Base-by-base conservation (phyloP, 2,329 filamentous ascomycete genomes). In the Talaromyces piceae region DNA sequence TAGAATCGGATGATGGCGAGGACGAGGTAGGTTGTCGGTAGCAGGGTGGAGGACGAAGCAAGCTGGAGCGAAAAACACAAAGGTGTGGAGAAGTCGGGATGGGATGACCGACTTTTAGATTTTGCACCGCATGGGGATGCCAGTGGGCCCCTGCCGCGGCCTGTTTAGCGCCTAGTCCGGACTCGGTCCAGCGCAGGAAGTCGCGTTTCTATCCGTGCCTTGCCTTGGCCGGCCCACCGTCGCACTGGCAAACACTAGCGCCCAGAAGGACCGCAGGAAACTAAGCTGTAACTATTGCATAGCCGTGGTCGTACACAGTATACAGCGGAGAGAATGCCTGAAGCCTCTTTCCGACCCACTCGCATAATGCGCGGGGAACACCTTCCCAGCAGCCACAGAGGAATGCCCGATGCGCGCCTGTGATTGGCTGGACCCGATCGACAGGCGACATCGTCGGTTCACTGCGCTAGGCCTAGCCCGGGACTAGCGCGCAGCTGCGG, bases 1-100 rank as follows among this genome's bases (percentile, higher is more conserved):
- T 9, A 22, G 63, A 64, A 0, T 61, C 58, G 1, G 59, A 4
- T 20, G 33, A 37, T 37, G 39, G 39, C 22, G 12, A 43, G 5
- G 39, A 5, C 22, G 23, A 16, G 23, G 39, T 13, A 13, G 22
- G n/a, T 13, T 3, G 30, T 18, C 4, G 2, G 31, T 16, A 16
- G 16, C n/a, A 37, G n/a, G 31, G 3, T 6, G n/a, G 31, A 33
- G n/a, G 12, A 16, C 2, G 31, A 18, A 2, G 4, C 33, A 37
- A 37, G 33, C 16, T 37, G 33, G 33, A 37, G 33, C 16, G 33
- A 37, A 37, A 37, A 37, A 37, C 33, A 37, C 33, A 37, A 22
- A 30, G n/a, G 30, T 45, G 49, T 46, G 49, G 49, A 51, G 49
- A 45, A 47, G 43, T 5, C 41, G 22, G 20, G 22, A 48, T 43